A percentile compares a stretch with the other conserved stretches of the same genome.
Evolutionary conservation across 352 stramenopile species (phyloP).

Genomic region (Phytophthora multivora): DNA sequence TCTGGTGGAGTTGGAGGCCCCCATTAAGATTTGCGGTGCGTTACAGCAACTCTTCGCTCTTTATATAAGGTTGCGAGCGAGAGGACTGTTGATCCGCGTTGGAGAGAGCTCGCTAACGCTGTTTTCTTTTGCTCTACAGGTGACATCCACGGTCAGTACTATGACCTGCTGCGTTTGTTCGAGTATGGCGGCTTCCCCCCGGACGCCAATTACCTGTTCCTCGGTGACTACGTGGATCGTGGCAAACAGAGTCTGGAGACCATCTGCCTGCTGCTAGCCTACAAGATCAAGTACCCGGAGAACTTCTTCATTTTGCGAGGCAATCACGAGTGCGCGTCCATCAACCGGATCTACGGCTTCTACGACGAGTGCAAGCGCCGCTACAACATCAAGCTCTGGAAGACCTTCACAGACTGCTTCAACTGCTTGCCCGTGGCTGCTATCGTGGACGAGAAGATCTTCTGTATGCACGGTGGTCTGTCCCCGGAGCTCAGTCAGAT

Average conservation of each 20-base stretch:
- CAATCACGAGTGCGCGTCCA: constrained; percentile 99
- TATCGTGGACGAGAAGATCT: constrained; percentile 98
- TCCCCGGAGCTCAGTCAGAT: constrained; percentile 97
- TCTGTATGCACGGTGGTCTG: constrained; percentile 96
- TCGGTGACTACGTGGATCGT: constrained; percentile 94
- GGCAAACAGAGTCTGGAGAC: constrained; percentile 97
- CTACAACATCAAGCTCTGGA: constrained; percentile 94
- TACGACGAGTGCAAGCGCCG: constrained; percentile 98
- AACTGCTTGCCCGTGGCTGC: constrained; percentile 98
- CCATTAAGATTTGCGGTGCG: constrained; percentile 97
- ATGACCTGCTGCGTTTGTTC: constrained; percentile 98
- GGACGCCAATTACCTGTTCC: constrained; percentile 70
- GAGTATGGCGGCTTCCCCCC: constrained; percentile 92
- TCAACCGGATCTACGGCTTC: constrained; percentile 99
- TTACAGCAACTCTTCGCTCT: not conserved
- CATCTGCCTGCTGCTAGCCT: constrained; percentile 97
- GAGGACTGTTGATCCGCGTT: not conserved
- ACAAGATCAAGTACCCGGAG: constrained; percentile 99
- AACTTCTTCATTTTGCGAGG: constrained; percentile 98
- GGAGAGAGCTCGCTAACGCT: constrained; percentile 12
- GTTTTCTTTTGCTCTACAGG: constrained; percentile 45
- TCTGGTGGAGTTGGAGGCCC: constrained; percentile 98
- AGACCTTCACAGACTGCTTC: constrained; percentile 98
- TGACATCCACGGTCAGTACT: constrained; percentile 99
- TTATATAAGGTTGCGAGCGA: not conserved